Conservation (phyloP, 2,329 filamentous ascomycete species). For the Aspergillus sergii region DNA sequence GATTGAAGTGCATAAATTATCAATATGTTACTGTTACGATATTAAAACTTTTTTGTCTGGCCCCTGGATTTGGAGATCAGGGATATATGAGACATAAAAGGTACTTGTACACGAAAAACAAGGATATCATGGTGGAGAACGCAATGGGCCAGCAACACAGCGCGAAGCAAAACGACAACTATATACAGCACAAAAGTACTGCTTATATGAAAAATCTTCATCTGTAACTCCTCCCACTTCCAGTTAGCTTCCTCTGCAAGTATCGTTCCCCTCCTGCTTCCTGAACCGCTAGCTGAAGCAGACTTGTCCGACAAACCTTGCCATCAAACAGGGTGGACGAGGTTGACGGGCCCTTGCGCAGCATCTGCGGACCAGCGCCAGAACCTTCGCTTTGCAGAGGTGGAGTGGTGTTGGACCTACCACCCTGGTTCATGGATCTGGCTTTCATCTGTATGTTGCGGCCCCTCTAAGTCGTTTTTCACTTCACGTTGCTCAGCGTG, state of each 20-base stretch:
- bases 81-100: slow-evolving; percentile 4
- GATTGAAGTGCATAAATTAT: neutral
- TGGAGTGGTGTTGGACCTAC: slow-evolving; percentile 26
- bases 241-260: slow-evolving; percentile 23
- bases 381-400: slow-evolving; percentile 15
- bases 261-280: slow-evolving; percentile 20
- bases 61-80: neutral
- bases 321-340: slow-evolving; percentile 20
- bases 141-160: neutral
- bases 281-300: slow-evolving; percentile 23
- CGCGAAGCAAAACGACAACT: neutral
- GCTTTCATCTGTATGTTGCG: slow-evolving; percentile 24
- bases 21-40: neutral
- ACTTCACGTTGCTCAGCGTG: slow-evolving; percentile 26
- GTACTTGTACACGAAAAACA: slow-evolving; percentile 4
- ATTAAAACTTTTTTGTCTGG: neutral
- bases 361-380: neutral
- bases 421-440: slow-evolving; percentile 19
- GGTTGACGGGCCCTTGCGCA: slow-evolving; percentile 22
- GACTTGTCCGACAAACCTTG: slow-evolving; percentile 23
- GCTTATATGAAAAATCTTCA: slow-evolving; percentile 32
- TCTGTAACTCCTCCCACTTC: slow-evolving; percentile 29
- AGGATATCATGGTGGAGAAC: slow-evolving; percentile 14
- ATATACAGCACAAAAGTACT: neutral
- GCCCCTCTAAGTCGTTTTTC: slow-evolving; percentile 19